A percentile compares a stretch with the other conserved stretches of the same genome.
Conservation (phyloP, 2,329 filamentous ascomycete species). For the Blastomyces gilchristii region DNA sequence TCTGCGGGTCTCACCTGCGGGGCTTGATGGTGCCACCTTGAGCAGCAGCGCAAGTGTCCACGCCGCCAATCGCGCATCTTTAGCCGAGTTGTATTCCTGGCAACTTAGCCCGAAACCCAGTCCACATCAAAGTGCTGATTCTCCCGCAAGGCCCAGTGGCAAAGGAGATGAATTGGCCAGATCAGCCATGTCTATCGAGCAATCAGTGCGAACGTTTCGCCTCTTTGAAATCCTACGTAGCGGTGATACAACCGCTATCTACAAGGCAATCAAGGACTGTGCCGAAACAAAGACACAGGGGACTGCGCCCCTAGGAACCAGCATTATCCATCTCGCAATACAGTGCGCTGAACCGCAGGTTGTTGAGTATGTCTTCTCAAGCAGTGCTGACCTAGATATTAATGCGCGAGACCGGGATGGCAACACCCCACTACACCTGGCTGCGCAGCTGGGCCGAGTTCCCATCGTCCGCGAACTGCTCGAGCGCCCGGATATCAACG, state of each 20-base stretch:
- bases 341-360: conserved; percentile 90
- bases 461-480: conserved; percentile 75
- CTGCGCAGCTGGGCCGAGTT: conserved; percentile 68
- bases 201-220: conserved; percentile 88
- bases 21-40: conserved; percentile 16
- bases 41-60: conserved; percentile 8
- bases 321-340: conserved; percentile 82
- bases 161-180: conserved; percentile 21
- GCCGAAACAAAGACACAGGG: conserved; percentile 41
- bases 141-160: conserved; percentile 14
- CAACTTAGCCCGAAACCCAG: background rate
- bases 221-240: conserved; percentile 85
- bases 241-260: conserved; percentile 83
- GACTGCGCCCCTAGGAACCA: conserved; percentile 55
- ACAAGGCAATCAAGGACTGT: conserved; percentile 60
- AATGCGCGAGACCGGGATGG: conserved; percentile 89
- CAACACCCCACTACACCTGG: conserved; percentile 85
- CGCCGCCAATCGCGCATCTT: conserved; percentile 15
- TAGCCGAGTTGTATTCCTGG: background rate
- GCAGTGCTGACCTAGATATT: conserved; percentile 62
- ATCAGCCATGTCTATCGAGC: conserved; percentile 57
- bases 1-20: conserved; percentile 23
- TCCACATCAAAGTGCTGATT: background rate
- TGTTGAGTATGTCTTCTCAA: conserved; percentile 85
- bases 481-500: conserved; percentile 74